Evolutionary conservation across 2,329 filamentous ascomycete genomes (phyloP).

Genomic region (Diaporthe citriasiana): DNA sequence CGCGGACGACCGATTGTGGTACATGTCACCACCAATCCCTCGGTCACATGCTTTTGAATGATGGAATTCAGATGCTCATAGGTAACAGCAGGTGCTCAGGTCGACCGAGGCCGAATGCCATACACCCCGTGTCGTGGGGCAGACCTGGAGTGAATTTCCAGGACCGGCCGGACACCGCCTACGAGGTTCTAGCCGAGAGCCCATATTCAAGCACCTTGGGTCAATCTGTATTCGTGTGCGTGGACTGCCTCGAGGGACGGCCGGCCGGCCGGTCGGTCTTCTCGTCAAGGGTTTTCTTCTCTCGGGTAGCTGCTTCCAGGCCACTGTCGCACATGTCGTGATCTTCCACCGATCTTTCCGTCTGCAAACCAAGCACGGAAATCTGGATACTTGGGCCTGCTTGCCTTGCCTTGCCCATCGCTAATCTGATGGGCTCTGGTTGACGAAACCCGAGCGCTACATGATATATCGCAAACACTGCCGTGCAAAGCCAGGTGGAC

Average conservation of each 20-base stretch:
- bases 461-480: slow-evolving; percentile 29
- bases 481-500: background rate
- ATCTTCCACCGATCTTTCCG: slow-evolving; percentile 8
- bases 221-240: slow-evolving; percentile 1
- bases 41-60: background rate
- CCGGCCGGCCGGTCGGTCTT: background rate
- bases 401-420: slow-evolving; percentile 5
- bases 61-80: background rate
- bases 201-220: background rate
- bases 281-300: background rate
- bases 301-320: slow-evolving; percentile 22
- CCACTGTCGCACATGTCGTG: slow-evolving; percentile 14
- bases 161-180: background rate
- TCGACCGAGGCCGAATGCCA: background rate
- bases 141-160: background rate
- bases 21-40: background rate
- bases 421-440: background rate
- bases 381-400: background rate
- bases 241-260: background rate
- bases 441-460: background rate
- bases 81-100: background rate
- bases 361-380: slow-evolving; percentile 10
- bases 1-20: slow-evolving; percentile 1
- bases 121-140: background rate
- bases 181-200: background rate